Conservation (phyloP, 1,284 basidiomycete species). For the Moesziomyces antarcticus region DNA sequence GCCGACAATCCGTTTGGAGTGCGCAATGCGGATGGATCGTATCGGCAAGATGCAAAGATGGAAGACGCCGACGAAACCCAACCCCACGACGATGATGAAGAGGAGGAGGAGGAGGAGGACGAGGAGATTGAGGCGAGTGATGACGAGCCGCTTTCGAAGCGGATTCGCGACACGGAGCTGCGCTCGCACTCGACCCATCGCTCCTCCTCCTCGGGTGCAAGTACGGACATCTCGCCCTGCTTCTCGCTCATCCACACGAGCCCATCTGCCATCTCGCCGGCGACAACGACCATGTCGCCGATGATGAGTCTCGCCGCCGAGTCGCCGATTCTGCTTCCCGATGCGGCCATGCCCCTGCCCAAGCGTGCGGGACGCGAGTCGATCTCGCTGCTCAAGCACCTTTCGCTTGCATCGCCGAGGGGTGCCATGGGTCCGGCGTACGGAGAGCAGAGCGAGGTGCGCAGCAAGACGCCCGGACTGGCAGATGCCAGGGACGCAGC, state of each 20-base stretch:
- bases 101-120: conserved; percentile 4
- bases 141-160: conserved; percentile 34
- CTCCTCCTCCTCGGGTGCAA: conserved; percentile 16
- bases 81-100: neutral
- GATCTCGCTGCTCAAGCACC: conserved; percentile 43
- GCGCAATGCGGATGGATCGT: conserved; percentile 21
- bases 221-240: conserved; percentile 28
- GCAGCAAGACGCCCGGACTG: conserved; percentile 18
- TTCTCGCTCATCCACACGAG: conserved; percentile 22
- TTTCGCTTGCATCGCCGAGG: conserved; percentile 23
- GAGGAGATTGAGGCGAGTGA: conserved; percentile 25
- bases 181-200: too few species aligned
- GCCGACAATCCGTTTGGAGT: conserved; percentile 45
- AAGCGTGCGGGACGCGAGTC: conserved; percentile 35
- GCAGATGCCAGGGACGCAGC: conserved; percentile 36
- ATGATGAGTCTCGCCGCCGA: conserved; percentile 55
- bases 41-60: conserved; percentile 36
- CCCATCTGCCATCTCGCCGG: conserved; percentile 23
- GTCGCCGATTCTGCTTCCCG: conserved; percentile 49
- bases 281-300: conserved; percentile 46
- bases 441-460: conserved; percentile 32
- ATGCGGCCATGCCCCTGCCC: conserved; percentile 15
- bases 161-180: conserved; percentile 4
- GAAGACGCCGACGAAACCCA: conserved; percentile 14
- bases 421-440: conserved; percentile 1